These are phyloP conservation scores for Xerocomus subilludens DNA, from an alignment of 1,284 basidiomycete species.

Conservation along the genomic window DNA sequence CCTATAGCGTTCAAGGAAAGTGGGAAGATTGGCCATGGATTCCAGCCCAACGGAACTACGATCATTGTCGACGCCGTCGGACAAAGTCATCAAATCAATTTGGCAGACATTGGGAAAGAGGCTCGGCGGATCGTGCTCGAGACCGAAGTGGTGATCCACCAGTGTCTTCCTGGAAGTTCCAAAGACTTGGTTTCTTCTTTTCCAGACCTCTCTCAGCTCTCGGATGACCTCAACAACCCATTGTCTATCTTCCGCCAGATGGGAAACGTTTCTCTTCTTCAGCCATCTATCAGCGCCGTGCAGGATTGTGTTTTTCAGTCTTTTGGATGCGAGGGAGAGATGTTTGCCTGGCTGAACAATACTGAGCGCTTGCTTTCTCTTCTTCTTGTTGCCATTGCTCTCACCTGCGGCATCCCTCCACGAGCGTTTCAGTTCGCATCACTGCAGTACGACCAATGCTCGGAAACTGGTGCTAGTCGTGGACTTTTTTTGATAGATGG, in stretches of 20 bases:
- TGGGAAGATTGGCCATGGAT: slow-evolving; percentile 8
- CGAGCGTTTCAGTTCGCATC: slow-evolving; percentile 16
- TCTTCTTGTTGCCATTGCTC: background rate
- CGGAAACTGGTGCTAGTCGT: background rate
- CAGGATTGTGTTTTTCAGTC: background rate
- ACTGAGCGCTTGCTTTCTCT: slow-evolving; percentile 6
- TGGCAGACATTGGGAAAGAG: slow-evolving; percentile 6
- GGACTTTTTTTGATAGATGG: slow-evolving; percentile 26
- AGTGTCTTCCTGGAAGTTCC: slow-evolving; percentile 12
- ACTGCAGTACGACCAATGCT: slow-evolving; percentile 2
- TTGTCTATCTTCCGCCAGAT: slow-evolving; percentile 11
- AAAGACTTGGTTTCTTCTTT: no score
- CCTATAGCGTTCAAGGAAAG: slow-evolving; percentile 17
- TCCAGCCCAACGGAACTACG: slow-evolving; percentile 4
- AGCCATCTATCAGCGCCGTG: background rate
- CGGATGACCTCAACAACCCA: slow-evolving; percentile 11
- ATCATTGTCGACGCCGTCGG: background rate
- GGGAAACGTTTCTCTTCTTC: background rate
- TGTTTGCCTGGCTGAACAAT: background rate
- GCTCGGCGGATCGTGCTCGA: background rate
- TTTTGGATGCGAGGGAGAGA: background rate
- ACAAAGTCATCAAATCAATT: slow-evolving; percentile 1
- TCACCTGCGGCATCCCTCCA: slow-evolving; percentile 19
- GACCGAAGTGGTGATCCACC: background rate
- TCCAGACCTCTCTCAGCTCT: slow-evolving; percentile 2